Percentiles rank a stretch among this genome's conserved stretches.
Conservation (phyloP, 192 early-diverging fungal genomes). For the Funneliformis mosseae region DNA sequence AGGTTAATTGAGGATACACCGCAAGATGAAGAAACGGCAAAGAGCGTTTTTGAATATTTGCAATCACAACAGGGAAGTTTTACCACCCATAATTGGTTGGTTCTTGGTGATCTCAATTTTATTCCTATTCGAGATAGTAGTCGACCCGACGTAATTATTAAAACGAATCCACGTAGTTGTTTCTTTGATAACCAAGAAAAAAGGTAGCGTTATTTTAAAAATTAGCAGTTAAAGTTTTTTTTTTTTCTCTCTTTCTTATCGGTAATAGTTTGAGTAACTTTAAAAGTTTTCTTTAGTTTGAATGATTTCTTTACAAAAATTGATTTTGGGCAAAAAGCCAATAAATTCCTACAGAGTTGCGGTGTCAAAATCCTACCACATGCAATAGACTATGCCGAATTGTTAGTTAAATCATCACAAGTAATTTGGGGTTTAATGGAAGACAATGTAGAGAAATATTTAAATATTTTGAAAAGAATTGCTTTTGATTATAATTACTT, state of each 20-base stretch:
- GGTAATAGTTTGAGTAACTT: slow-evolving; percentile 44
- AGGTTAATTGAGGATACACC: slow-evolving; percentile 43
- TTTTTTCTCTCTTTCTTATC: no score
- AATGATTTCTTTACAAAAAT: slow-evolving; percentile 57
- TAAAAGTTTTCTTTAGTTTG: slow-evolving; percentile 52
- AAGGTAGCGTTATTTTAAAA: neutral
- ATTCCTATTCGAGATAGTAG: slow-evolving; percentile 57
- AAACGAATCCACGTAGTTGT: neutral
- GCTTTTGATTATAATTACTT: slow-evolving; percentile 68
- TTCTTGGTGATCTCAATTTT: slow-evolving; percentile 53
- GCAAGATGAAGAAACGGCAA: slow-evolving; percentile 45
- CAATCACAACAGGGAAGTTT: slow-evolving; percentile 66
- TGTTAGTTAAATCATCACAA: slow-evolving; percentile 61
- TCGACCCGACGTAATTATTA: neutral
- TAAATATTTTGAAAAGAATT: slow-evolving; percentile 66
- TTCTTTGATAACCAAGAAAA: slow-evolving; percentile 2
- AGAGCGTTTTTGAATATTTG: slow-evolving; percentile 68
- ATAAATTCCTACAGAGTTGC: slow-evolving; percentile 79
- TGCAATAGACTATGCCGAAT: slow-evolving; percentile 66
- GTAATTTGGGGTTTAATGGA: slow-evolving; percentile 58
- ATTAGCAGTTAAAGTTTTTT: neutral
- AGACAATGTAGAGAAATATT: slow-evolving; percentile 62
- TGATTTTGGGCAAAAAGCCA: slow-evolving; percentile 74
- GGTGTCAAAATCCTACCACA: slow-evolving; percentile 83
- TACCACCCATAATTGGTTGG: slow-evolving; percentile 58